A percentile compares a stretch with the other conserved stretches of the same genome.
phyloP scores from a whole-genome alignment of 1,284 basidiomycete genomes.

The Ceratobasidium sp. region DNA sequence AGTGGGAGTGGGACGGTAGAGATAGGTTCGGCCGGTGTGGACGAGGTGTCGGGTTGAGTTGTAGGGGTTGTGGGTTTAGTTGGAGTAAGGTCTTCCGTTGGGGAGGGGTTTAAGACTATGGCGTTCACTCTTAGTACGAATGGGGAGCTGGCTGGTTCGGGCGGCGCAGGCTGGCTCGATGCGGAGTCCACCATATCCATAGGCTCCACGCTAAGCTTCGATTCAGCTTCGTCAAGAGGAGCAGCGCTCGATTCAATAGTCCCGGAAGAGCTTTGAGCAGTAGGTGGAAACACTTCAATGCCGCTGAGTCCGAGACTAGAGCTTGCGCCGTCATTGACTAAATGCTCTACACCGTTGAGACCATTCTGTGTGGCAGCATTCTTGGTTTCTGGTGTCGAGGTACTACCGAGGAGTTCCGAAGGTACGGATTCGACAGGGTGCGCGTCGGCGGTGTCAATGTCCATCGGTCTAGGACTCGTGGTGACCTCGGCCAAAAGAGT shows the following conservation, averaged over 20 bases:
- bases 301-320: conserved; percentile 10
- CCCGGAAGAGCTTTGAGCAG: not conserved
- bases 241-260: not conserved
- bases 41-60: not conserved
- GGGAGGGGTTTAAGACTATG: too few relatives aligned
- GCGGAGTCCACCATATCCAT: too few relatives aligned
- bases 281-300: not conserved
- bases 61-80: not conserved
- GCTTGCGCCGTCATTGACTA: not conserved
- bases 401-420: not conserved
- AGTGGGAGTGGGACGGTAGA: conserved; percentile 14
- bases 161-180: not conserved
- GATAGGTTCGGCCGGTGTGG: not conserved
- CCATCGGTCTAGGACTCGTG: conserved; percentile 1
- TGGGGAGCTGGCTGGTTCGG: too few relatives aligned
- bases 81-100: not conserved
- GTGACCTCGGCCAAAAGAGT: not conserved
- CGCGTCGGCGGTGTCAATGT: not conserved
- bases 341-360: not conserved
- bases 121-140: too few relatives aligned
- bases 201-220: not conserved
- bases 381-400: not conserved
- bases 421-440: too few relatives aligned
- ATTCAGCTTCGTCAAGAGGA: not conserved
- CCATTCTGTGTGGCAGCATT: not conserved